A percentile compares a stretch with the other conserved stretches of the same genome.
These are phyloP conservation scores for Stenocarpella maydis DNA, from an alignment of 2,329 filamentous ascomycete species.

Conservation along the genomic window DNA sequence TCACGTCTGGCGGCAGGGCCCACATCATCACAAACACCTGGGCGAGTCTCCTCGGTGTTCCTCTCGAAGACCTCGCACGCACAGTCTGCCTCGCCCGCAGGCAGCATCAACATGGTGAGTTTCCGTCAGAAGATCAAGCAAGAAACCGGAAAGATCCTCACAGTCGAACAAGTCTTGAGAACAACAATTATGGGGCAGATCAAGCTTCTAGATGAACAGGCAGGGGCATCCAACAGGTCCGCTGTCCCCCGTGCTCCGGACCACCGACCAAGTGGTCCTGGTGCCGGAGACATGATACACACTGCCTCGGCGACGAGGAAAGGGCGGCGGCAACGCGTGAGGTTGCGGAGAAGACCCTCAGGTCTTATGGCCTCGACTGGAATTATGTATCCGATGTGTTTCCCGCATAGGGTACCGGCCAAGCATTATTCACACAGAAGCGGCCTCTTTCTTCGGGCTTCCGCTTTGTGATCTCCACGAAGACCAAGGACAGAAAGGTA, in stretches of 20 bases:
- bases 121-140: constrained; percentile 12
- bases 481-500: constrained; percentile 1
- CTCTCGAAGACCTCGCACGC: background rate
- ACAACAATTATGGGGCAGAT: background rate
- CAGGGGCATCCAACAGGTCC: background rate
- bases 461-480: background rate
- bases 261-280: background rate
- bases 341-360: background rate
- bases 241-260: background rate
- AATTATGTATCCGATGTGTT: background rate
- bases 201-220: background rate
- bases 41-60: constrained; percentile 1
- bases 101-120: constrained; percentile 16
- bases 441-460: constrained; percentile 7
- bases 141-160: background rate
- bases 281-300: background rate
- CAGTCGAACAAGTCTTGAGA: background rate
- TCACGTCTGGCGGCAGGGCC: background rate
- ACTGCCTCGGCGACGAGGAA: constrained; percentile 1
- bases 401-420: background rate
- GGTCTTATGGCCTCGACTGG: background rate
- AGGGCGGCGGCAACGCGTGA: background rate
- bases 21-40: background rate
- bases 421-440: constrained; percentile 16
- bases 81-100: background rate